Evolutionary conservation across 371 early-diverging fungal genomes (phyloP), one percentile per base, ranked within the genome.

Genomic region (Mucor piriformis): DNA sequence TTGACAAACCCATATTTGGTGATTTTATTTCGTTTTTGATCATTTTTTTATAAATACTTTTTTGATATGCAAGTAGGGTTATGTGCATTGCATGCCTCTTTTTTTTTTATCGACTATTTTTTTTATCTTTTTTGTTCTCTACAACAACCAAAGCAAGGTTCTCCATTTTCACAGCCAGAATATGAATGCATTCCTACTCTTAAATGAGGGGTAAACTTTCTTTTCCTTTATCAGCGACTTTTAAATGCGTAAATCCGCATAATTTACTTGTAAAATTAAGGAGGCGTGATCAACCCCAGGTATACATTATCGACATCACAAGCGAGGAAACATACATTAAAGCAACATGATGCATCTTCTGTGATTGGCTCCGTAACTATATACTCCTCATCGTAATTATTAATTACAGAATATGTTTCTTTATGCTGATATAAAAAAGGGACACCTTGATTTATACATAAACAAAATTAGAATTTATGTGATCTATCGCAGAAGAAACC

Each of bases 221-320:
- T 49, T 32, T 49, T 24, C 20, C 8, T 4, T 29, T 29, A 6
- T 29, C 29, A 29, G 29, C 8, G 29, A 29, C 29, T 29, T 61
- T 66, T 10, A 93, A 80, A 5, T 75, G 92, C 74, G 76, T 90
- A 91, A 13, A 15, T 87, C 88, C 15, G 92, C 70, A 47, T 87
- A 83, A 69, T 66, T 29, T 79, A 38, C 53, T 38, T 32, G 42
- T 20, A 13, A 55, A 21, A 55, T 34, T 21, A 32, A 34, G 34
- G 24, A 29, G 46, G 25, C 18, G 46, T 24, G 46, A 46, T 46
- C 46, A 46, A 46, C 21, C 46, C 46, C 46, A 24, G 46, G 18
- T 23, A 34, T 44, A 55, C 42, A 33, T 29, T 24, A 24, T 12
- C 24, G 20, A 46, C 5, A 24, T 46, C 46, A 46, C 46, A 46